phyloP scores from a whole-genome alignment of 495 filamentous ascomycete genomes.

The Podospora fimiseda region DNA sequence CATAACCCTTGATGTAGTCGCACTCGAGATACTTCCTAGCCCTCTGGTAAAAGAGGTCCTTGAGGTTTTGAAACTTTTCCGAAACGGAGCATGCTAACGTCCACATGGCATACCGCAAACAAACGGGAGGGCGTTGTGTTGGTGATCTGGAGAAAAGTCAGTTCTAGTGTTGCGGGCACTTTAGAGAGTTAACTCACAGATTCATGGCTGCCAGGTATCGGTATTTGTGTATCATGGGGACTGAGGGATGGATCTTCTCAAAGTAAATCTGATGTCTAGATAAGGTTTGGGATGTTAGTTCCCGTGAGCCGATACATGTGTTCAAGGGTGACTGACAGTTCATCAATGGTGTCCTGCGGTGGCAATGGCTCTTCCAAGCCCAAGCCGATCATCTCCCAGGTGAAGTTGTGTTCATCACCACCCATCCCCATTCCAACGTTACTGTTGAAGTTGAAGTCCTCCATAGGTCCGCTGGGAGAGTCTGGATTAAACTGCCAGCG shows the following conservation, averaged over 20 bases:
- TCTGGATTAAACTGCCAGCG: constrained; percentile 47
- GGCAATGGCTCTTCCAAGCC: constrained; percentile 91
- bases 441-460: constrained; percentile 45
- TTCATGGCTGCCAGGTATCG: constrained; percentile 80
- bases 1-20: constrained; percentile 89
- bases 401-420: constrained; percentile 46
- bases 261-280: constrained; percentile 78
- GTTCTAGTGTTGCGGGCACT: not conserved
- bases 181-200: constrained; percentile 41
- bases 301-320: not conserved
- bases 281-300: constrained; percentile 2
- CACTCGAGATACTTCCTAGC: constrained; percentile 83
- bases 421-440: constrained; percentile 37
- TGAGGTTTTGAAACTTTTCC: constrained; percentile 70
- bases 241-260: constrained; percentile 75
- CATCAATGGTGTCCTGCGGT: constrained; percentile 78
- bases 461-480: constrained; percentile 42
- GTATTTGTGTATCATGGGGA: constrained; percentile 83
- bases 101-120: constrained; percentile 92
- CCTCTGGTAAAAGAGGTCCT: constrained; percentile 79
- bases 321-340: constrained; percentile 84
- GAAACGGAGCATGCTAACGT: constrained; percentile 73
- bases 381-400: constrained; percentile 91
- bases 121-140: constrained; percentile 77
- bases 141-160: constrained; percentile 48